A percentile compares a stretch with the other conserved stretches of the same genome.
Evolutionary conservation across 78 protist species (phyloP).

Genomic region (Cavenderia fasciculata): DNA sequence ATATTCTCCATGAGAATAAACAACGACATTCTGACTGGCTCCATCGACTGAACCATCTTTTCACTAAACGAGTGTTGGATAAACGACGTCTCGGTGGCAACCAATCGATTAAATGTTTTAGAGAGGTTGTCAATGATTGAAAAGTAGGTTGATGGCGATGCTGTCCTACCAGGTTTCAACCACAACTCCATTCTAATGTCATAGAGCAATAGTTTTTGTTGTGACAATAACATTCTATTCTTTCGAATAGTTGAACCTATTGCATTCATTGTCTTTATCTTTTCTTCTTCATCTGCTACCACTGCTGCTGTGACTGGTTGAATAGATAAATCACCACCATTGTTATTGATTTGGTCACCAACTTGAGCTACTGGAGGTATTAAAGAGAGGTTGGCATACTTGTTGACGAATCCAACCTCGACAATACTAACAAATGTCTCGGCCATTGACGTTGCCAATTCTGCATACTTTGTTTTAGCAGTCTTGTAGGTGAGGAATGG

Average conservation of each 20-base stretch:
- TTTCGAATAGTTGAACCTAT: background rate
- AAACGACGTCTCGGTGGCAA: conserved; percentile 47
- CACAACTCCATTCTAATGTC: conserved; percentile 39
- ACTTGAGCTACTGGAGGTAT: background rate
- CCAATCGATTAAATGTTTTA: conserved; percentile 17
- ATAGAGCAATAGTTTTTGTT: background rate
- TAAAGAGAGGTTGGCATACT: too few relatives aligned
- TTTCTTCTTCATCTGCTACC: too few relatives aligned
- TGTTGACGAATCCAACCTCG: conserved; percentile 1
- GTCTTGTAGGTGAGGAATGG: conserved; percentile 36
- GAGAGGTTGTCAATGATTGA: conserved; percentile 1
- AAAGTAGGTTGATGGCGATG: background rate
- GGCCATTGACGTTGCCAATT: background rate
- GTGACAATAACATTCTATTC: conserved; percentile 3
- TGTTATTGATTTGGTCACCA: background rate
- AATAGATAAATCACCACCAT: too few relatives aligned
- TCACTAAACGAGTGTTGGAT: conserved; percentile 2
- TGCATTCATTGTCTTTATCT: background rate
- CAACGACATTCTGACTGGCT: background rate
- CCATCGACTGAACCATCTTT: conserved; percentile 4
- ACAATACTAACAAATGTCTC: conserved; percentile 24
- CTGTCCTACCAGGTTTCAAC: background rate
- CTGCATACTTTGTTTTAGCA: conserved; percentile 1
- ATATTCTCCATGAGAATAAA: background rate
- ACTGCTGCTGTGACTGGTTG: too few relatives aligned